Base-by-base conservation (phyloP, 495 filamentous ascomycete species). In the Penicillium arizonense region DNA sequence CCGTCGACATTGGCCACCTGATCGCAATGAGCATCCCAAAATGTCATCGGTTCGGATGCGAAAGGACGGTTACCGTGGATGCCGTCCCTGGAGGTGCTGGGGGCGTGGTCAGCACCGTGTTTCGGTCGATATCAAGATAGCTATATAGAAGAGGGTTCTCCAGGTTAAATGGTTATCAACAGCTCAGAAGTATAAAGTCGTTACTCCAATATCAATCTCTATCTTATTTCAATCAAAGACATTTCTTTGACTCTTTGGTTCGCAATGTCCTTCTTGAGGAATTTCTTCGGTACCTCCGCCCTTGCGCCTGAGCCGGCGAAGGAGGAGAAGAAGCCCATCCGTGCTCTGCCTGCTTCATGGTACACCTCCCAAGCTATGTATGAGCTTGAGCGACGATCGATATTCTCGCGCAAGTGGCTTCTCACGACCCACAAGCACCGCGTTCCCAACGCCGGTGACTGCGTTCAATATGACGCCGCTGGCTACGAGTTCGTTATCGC, bases 371-470 rank as follows among this genome's bases (percentile, higher is more conserved):
- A 70, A 45, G 64, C 64, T 21, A 77, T 79, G 68, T 79, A 72
- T 45, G 64, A 78, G 58, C 65, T 79, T 2, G 77, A 79, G 44
- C 58, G 72, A 32, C 70, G 77, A 21, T 61, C 74, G 5, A 77
- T 80, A 56, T 80, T 80, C 65, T 72, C 67, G 43, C 65, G 59
- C 23, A 63, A 72, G 57, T 81, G 77, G 77, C 65, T 78, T 39
- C 67, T 79, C 16, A 71, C 69, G 13, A 78, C 75, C n/a, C 77
- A 80, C 56, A 73, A 64, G 51, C 53, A 61, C 53, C 68, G 77
- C 24, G 59, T 80, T 30, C 53, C 59, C 24, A 71, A 78, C 18
- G 52, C 68, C 5, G 77, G 77, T 10, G 75, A 79, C 54, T 78
- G 62, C 33, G 60, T 77, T 11, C 58, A 49, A n/a, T 76, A 73